Percentiles rank a stretch among this genome's conserved stretches.
Conservation (phyloP, 495 filamentous ascomycete genomes). For the Penicillium angulare region DNA sequence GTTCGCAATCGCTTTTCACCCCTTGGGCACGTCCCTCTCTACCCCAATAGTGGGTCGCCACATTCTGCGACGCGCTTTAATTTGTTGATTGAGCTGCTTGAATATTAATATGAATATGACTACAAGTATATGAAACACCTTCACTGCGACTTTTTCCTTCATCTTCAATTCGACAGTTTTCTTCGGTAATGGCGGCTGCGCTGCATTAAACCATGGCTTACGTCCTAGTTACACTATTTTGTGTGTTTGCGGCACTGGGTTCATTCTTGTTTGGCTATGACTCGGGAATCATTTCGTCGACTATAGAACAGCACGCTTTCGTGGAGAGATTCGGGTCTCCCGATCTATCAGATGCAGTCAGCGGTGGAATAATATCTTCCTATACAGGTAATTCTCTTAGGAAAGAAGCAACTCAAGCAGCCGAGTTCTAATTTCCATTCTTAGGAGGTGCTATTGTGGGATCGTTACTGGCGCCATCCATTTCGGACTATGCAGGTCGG, state of each 20-base stretch:
- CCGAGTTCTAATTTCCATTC: slow-evolving; percentile 1
- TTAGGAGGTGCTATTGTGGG: slow-evolving; percentile 48
- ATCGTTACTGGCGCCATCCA: slow-evolving; percentile 43
- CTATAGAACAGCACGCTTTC: slow-evolving; percentile 45
- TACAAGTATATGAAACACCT: too few species aligned
- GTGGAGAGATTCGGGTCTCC: slow-evolving; percentile 35
- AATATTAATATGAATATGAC: too few species aligned
- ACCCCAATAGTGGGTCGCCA: slow-evolving; percentile 13
- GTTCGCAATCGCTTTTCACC: slow-evolving; percentile 14
- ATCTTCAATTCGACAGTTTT: neutral
- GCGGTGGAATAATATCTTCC: slow-evolving; percentile 51
- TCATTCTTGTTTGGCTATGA: slow-evolving; percentile 58
- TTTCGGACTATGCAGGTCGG: slow-evolving; percentile 47
- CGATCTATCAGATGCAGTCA: slow-evolving; percentile 36
- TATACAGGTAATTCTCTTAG: slow-evolving; percentile 38
- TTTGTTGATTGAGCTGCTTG: neutral
- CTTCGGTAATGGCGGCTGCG: slow-evolving; percentile 10
- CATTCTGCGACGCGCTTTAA: slow-evolving; percentile 16
- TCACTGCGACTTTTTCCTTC: too few species aligned
- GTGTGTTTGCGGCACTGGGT: slow-evolving; percentile 58
- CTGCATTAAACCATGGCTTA: slow-evolving; percentile 8
- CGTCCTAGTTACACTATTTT: slow-evolving; percentile 40
- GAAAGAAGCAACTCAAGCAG: slow-evolving; percentile 3
- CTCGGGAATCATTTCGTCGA: slow-evolving; percentile 52
- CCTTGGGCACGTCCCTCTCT: slow-evolving; percentile 25